phyloP scores from a whole-genome alignment of 768 basidiomycete species.

The Leccinum pellstonianum region DNA sequence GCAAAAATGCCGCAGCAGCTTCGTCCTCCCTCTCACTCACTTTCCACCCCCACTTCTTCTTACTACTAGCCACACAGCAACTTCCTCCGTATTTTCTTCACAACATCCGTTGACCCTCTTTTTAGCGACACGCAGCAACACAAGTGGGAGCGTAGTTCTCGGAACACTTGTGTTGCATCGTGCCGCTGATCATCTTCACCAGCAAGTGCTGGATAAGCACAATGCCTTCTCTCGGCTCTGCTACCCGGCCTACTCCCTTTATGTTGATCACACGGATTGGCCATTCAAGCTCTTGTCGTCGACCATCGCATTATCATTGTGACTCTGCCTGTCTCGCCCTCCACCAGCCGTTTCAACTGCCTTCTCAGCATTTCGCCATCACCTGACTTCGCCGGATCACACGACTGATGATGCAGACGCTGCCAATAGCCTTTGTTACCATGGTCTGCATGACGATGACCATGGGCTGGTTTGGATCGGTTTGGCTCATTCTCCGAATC shows the following conservation, averaged over 20 bases:
- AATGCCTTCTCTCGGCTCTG: neutral
- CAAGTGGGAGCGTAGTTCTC: constrained; percentile 50
- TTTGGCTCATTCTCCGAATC: constrained; percentile 12
- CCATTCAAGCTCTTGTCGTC: neutral
- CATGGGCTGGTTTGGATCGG: constrained; percentile 5
- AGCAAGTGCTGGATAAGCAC: neutral
- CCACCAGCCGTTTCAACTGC: neutral
- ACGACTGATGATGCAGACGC: neutral
- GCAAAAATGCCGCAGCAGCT: constrained; percentile 42
- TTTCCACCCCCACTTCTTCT: neutral
- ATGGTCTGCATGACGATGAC: neutral
- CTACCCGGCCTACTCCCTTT: neutral
- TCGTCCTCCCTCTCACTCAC: neutral
- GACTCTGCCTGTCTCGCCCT: neutral
- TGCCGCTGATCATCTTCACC: constrained; percentile 7
- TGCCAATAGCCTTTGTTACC: neutral
- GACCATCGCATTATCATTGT: neutral
- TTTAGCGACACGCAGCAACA: constrained; percentile 18
- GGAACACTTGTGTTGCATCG: constrained; percentile 36
- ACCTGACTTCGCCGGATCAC: constrained; percentile 5
- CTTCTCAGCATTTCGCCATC: constrained; percentile 1
- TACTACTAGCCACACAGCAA: neutral
- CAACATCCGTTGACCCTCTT: neutral
- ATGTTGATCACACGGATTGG: neutral
- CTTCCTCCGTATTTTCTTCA: neutral